Evolutionary conservation across 345 rosid genomes (phyloP).

Genomic region (Microcos paniculata): DNA sequence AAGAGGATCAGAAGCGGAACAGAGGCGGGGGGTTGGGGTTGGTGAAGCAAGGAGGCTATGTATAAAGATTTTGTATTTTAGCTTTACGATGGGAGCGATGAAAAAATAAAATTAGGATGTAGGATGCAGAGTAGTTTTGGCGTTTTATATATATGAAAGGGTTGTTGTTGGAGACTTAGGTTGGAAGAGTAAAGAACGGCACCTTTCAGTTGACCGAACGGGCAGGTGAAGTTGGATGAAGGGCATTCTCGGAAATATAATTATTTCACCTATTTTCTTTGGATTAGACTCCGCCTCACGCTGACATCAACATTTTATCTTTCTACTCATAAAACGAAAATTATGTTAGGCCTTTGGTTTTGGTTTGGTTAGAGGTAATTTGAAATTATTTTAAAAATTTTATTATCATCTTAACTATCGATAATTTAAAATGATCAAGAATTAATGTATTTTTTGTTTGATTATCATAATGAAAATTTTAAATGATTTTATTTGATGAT

Average conservation of each 20-base stretch:
- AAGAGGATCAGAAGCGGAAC: neutral
- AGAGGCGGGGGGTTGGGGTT: neutral
- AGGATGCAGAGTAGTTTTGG: neutral
- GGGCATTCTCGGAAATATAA: neutral
- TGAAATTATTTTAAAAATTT: no score
- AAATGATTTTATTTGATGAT: no score
- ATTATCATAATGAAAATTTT: no score
- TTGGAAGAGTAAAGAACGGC: neutral
- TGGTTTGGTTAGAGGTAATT: no score
- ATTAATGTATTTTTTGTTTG: no score
- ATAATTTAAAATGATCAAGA: no score
- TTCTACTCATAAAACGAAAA: neutral
- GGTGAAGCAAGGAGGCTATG: neutral
- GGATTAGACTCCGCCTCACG: neutral
- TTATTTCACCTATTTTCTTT: neutral
- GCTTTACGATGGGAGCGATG: slow-evolving; percentile 22
- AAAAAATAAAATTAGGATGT: neutral
- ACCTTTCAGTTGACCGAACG: slow-evolving; percentile 12
- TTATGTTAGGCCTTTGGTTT: no score
- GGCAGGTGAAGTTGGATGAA: slow-evolving; percentile 9
- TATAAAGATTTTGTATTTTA: neutral
- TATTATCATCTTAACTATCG: no score
- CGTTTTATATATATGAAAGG: neutral
- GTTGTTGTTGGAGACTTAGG: neutral
- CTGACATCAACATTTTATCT: neutral